phyloP scores from a whole-genome alignment of 2,329 filamentous ascomycete species.

The Aspergillus caelatus region DNA sequence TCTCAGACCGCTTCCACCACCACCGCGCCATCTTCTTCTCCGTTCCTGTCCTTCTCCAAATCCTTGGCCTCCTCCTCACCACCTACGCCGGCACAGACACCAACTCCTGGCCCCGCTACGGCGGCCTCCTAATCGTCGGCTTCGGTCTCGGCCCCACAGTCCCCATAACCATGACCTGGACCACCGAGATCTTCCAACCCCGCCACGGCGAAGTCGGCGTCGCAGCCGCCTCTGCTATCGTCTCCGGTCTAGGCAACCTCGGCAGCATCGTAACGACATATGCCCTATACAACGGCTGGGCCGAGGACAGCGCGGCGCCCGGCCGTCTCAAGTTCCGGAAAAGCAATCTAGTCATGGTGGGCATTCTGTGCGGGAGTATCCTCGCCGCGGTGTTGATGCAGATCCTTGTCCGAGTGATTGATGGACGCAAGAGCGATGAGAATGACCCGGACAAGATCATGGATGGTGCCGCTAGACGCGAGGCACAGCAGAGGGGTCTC shows the following conservation, averaged over 20 bases:
- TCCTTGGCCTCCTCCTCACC: conserved; percentile 75
- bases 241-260: conserved; percentile 83
- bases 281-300: conserved; percentile 85
- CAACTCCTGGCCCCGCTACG: conserved; percentile 81
- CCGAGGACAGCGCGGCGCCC: conserved; percentile 65
- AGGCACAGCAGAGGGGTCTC: conserved; percentile 40
- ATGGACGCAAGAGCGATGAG: conserved; percentile 22
- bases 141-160: conserved; percentile 90
- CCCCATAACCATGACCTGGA: conserved; percentile 93
- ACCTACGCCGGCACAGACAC: conserved; percentile 67
- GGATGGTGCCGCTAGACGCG: conserved; percentile 41
- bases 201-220: conserved; percentile 90
- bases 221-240: conserved; percentile 79
- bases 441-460: conserved; percentile 21
- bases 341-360: conserved; percentile 87
- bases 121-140: conserved; percentile 84
- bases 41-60: conserved; percentile 74
- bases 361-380: conserved; percentile 78
- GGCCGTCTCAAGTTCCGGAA: conserved; percentile 74
- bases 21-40: conserved; percentile 82
- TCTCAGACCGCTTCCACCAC: conserved; percentile 84
- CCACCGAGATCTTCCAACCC: conserved; percentile 83
- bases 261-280: conserved; percentile 88
- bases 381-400: conserved; percentile 68
- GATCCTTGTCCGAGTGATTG: conserved; percentile 57